Base-by-base conservation (phyloP, 257 asterid species). In the Solanum chiquidenum region DNA sequence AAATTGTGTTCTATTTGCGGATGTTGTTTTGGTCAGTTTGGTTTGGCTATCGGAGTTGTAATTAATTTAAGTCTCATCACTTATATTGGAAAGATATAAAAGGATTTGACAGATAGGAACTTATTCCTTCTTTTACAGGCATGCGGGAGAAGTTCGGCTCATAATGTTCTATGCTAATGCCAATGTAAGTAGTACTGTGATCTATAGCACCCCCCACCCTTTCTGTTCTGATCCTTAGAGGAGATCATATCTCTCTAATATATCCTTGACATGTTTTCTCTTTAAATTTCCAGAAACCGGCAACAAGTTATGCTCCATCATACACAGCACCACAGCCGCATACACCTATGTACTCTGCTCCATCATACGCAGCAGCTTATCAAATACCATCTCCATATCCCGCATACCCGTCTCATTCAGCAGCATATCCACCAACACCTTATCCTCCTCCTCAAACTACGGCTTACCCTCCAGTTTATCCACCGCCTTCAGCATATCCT, bases 111-210 rank as follows among this genome's bases (percentile, higher is more conserved):
- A 14, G 42, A 27, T 31, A 9, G 83, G 60, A 58, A 3, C 58
- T n/a, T 62, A 9, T 83, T 88, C 87, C 84, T 73, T 66, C 89
- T 58, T 58, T 68, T 86, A 40, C 91, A 97, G 99, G 94, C 89
- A 94, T 90, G 98, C 98, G 5, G 99, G 99, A 76, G 98, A 96
- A 92, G 93, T 97, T 83, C 94, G 97, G 80, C 82, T 97, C 87
- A 96, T 97, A 89, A 90, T 97, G 97, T 98, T 96, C 92, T 94
- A 92, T 90, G 87, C 98, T 37, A 92, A 92, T 86, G 95, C 96
- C 90, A 90, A 86, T 82, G 98, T 93, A 91, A 93, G 95, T 88
- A 18, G 18, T 9, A 42, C 69, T 76, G 9, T 27, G 40, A 44
- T 79, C 40, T 27, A 9, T 21, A 74, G 52, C 79, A 11, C 58